phyloP scores from a whole-genome alignment of 306 rosid genomes.

The Rosa lucieae region DNA sequence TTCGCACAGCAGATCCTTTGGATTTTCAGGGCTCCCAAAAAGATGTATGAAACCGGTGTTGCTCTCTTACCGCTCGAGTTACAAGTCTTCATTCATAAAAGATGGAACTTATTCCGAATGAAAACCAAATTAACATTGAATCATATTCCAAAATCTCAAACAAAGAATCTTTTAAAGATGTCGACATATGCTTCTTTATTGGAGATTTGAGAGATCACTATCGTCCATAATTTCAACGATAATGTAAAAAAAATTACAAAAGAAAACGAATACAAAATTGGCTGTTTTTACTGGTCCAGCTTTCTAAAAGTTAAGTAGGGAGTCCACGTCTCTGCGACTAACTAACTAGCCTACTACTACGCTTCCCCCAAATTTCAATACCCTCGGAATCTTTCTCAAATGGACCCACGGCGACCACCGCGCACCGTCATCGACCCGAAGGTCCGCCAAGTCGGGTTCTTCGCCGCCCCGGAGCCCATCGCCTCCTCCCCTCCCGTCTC shows the following conservation, averaged over 20 bases:
- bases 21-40: too few species aligned
- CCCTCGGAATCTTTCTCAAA: constrained; percentile 27
- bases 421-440: constrained; percentile 59
- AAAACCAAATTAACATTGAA: not conserved
- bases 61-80: too few species aligned
- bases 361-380: constrained; percentile 14
- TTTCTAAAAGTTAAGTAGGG: not conserved
- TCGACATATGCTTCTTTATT: not conserved
- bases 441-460: constrained; percentile 76
- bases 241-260: not conserved
- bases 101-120: not conserved
- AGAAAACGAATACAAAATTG: not conserved
- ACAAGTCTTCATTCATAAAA: too few species aligned
- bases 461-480: constrained; percentile 46
- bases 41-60: too few species aligned
- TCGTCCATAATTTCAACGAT: not conserved
- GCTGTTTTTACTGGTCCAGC: not conserved
- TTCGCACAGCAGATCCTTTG: too few species aligned
- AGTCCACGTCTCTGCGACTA: not conserved
- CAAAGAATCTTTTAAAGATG: not conserved
- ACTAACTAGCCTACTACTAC: not conserved
- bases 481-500: constrained; percentile 35
- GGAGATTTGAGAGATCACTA: not conserved
- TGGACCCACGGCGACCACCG: constrained; percentile 64
- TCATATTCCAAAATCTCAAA: not conserved